phyloP scores from a whole-genome alignment of 495 filamentous ascomycete genomes.

The Alectoria sarmentosa region DNA sequence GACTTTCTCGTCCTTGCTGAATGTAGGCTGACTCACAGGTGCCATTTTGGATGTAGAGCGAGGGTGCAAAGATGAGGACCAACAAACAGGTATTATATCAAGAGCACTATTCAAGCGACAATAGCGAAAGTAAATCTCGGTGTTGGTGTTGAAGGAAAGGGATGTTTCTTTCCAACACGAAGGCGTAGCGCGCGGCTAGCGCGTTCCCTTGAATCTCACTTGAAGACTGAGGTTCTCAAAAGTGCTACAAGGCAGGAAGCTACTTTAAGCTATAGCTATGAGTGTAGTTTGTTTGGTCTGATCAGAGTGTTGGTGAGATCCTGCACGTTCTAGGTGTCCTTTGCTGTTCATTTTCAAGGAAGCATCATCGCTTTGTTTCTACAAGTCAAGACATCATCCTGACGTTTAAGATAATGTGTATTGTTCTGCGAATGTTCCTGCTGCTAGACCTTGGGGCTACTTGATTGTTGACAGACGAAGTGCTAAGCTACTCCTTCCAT shows the following conservation, averaged over 20 bases:
- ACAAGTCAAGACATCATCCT: not conserved
- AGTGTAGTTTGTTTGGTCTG: not conserved
- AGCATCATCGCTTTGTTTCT: not conserved
- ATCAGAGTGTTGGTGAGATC: not conserved
- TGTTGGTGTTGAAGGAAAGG: not conserved
- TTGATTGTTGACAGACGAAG: not conserved
- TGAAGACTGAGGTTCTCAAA: not conserved
- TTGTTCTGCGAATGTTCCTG: not conserved
- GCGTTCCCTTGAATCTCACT: constrained; percentile 3
- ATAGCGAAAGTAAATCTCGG: not conserved
- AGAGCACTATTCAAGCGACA: not conserved
- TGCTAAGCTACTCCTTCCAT: not conserved
- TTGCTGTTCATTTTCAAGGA: not conserved
- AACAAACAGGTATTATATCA: not conserved
- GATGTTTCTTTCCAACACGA: not conserved
- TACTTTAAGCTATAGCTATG: not conserved
- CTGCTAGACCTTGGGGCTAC: not conserved
- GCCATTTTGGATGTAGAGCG: constrained; percentile 43
- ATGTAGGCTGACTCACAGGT: constrained; percentile 53
- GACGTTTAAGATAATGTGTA: not conserved
- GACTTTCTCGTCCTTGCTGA: constrained; percentile 83
- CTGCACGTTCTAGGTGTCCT: not conserved
- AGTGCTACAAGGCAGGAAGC: not conserved
- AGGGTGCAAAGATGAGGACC: not conserved
- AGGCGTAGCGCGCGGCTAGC: constrained; percentile 12